phyloP scores from a whole-genome alignment of 306 rosid genomes.

The Citrullus colocynthis region DNA sequence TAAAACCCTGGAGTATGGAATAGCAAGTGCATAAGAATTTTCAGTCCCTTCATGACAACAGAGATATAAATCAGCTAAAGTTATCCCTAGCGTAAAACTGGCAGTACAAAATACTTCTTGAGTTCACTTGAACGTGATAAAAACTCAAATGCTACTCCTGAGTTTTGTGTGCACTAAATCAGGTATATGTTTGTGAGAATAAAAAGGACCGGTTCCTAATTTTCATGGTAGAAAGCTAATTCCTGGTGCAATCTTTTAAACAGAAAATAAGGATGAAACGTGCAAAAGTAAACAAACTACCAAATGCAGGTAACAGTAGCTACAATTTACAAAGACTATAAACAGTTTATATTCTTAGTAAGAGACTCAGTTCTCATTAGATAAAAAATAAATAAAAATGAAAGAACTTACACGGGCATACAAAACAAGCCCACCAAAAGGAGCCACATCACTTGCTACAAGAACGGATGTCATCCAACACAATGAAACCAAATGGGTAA shows the following conservation, averaged over 20 bases:
- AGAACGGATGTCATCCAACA: background rate
- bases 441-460: background rate
- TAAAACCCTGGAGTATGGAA: slow-evolving; percentile 44
- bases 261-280: background rate
- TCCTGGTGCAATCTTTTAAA: background rate
- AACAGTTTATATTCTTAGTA: background rate
- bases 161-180: background rate
- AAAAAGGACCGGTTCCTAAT: background rate
- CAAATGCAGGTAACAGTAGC: background rate
- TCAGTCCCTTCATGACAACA: background rate
- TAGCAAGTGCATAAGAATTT: background rate
- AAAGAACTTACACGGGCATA: background rate
- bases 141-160: background rate
- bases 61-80: background rate
- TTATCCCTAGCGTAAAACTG: background rate
- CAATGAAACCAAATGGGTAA: background rate
- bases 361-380: background rate
- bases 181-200: background rate
- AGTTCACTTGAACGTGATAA: background rate
- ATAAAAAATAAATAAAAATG: too few relatives aligned
- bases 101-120: background rate
- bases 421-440: background rate
- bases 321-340: background rate
- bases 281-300: background rate
- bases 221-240: background rate